These are phyloP conservation scores for Suillus subluteus DNA, from an alignment of 768 basidiomycete species.

Conservation along the genomic window DNA sequence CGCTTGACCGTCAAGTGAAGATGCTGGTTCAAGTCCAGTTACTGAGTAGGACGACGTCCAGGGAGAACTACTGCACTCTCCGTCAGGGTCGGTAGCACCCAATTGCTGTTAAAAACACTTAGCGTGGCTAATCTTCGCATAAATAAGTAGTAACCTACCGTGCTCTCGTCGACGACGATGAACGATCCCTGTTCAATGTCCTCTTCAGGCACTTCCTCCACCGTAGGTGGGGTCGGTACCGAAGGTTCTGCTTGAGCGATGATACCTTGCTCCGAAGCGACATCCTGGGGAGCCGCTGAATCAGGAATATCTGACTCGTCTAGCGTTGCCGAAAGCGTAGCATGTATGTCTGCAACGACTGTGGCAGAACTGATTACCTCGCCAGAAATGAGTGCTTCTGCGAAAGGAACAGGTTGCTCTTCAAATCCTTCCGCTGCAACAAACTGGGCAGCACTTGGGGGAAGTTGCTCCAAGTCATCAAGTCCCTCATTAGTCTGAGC, in stretches of 20 bases:
- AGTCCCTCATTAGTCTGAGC: slow-evolving; percentile 14
- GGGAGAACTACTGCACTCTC: slow-evolving; percentile 29
- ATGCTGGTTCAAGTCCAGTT: slow-evolving; percentile 13
- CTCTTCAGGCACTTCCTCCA: slow-evolving; percentile 3
- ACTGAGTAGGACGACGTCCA: slow-evolving; percentile 43
- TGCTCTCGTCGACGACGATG: slow-evolving; percentile 7
- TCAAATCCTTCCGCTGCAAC: neutral
- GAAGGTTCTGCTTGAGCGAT: slow-evolving; percentile 2
- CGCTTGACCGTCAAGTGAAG: neutral
- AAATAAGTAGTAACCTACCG: slow-evolving; percentile 5
- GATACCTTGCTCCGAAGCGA: neutral
- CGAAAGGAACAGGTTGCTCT: neutral
- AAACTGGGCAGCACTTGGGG: slow-evolving; percentile 5
- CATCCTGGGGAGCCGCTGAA: neutral
- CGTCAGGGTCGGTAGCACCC: neutral
- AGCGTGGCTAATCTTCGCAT: neutral
- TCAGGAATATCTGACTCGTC: neutral
- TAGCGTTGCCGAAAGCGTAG: neutral
- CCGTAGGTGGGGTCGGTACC: neutral
- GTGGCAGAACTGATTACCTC: neutral
- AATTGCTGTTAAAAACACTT: neutral
- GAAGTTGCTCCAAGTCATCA: slow-evolving; percentile 15
- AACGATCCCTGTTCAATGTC: slow-evolving; percentile 19
- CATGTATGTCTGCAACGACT: neutral
- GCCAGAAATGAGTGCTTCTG: neutral